Conservation (phyloP, 441 rosid genomes). For the Geranium incanum region DNA sequence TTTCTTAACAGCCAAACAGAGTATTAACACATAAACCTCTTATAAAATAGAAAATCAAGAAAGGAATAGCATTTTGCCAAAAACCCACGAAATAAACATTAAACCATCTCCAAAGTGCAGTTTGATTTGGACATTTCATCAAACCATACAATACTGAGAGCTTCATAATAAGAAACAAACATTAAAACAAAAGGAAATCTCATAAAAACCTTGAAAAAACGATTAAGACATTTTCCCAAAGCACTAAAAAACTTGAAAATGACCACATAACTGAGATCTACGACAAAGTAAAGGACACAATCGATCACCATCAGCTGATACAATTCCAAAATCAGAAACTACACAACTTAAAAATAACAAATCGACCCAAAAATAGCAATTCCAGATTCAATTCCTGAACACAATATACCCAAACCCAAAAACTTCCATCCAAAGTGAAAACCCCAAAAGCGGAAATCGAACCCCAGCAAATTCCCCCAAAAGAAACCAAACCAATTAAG, state of each 20-base stretch:
- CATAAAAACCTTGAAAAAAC: neutral
- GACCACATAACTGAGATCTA: constrained; percentile 43
- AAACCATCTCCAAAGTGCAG: neutral
- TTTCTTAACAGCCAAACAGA: neutral
- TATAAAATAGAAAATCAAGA: neutral
- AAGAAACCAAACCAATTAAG: neutral
- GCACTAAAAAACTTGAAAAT: constrained; percentile 21
- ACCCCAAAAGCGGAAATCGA: neutral
- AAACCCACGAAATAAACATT: neutral
- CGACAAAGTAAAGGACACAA: constrained; percentile 24
- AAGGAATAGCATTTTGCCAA: neutral
- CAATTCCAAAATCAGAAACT: constrained; percentile 17
- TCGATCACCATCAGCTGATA: constrained; percentile 20
- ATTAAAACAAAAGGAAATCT: constrained; percentile 5
- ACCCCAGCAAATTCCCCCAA: neutral
- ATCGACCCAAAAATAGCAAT: neutral
- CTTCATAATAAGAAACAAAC: constrained; percentile 9
- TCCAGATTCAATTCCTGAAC: neutral
- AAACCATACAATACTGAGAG: constrained; percentile 19
- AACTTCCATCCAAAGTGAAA: neutral
- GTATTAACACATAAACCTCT: neutral
- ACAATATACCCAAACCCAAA: neutral
- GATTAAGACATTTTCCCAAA: neutral
- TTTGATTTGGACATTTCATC: constrained; percentile 14
- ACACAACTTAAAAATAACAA: constrained; percentile 6